A percentile compares a stretch with the other conserved stretches of the same genome.
phyloP scores from a whole-genome alignment of 2,329 filamentous ascomycete species.

The Trichophyton mentagrophytes region DNA sequence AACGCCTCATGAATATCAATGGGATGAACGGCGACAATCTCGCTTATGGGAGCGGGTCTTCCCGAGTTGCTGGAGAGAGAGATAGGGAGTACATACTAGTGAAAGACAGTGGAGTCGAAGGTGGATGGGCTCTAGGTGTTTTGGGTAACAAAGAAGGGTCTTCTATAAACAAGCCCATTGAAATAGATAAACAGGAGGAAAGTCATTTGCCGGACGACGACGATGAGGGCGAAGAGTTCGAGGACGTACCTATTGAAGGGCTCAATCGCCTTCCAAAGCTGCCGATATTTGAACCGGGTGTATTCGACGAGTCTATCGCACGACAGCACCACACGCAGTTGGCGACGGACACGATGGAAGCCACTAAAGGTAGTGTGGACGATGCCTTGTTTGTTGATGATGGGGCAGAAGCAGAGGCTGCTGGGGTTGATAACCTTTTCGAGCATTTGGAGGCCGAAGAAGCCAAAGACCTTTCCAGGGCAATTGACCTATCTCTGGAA shows the following conservation, averaged over 20 bases:
- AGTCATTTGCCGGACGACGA: constrained; percentile 46
- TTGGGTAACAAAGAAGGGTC: constrained; percentile 74
- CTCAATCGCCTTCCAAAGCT: constrained; percentile 68
- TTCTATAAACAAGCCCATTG: constrained; percentile 74
- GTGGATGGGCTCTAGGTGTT: constrained; percentile 90
- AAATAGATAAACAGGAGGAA: constrained; percentile 58
- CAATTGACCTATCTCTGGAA: constrained; percentile 74
- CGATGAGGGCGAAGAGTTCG: constrained; percentile 69
- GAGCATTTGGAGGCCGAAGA: constrained; percentile 33
- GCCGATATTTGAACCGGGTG: constrained; percentile 27
- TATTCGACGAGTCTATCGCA: constrained; percentile 26
- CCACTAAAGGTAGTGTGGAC: constrained; percentile 26
- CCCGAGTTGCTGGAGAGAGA: constrained; percentile 54
- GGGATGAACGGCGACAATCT: constrained; percentile 71
- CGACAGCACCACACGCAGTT: constrained; percentile 27
- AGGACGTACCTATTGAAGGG: constrained; percentile 85
- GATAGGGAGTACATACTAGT: constrained; percentile 91
- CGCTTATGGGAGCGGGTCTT: constrained; percentile 48
- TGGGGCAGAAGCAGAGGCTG: constrained; percentile 30
- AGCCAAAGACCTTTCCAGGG: constrained; percentile 63
- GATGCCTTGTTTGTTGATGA: constrained; percentile 46
- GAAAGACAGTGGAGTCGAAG: constrained; percentile 87
- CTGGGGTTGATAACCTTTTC: constrained; percentile 45
- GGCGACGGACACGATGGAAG: neutral
- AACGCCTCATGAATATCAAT: constrained; percentile 85